phyloP scores from a whole-genome alignment of 169 alveolate genomes.

The Babesia sp. region DNA sequence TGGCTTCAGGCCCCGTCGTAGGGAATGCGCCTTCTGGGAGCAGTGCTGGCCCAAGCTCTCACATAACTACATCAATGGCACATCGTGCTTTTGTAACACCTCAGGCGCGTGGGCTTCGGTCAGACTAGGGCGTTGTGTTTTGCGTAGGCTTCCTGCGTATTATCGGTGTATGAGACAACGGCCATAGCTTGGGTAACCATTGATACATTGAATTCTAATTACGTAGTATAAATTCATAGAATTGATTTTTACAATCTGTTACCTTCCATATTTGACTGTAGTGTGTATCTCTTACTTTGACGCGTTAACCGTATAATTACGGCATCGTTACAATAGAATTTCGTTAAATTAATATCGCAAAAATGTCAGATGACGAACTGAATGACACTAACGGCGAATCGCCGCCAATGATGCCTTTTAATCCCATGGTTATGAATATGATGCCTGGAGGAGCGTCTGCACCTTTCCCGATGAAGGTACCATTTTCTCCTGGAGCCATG shows the following conservation, averaged over 20 bases:
- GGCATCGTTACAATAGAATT: too few relatives aligned
- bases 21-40: constrained; percentile 1
- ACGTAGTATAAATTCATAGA: too few relatives aligned
- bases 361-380: constrained; percentile 1
- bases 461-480: constrained; percentile 17
- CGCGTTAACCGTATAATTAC: too few relatives aligned
- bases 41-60: neutral
- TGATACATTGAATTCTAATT: too few relatives aligned
- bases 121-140: too few relatives aligned
- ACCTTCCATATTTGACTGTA: too few relatives aligned
- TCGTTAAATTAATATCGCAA: neutral
- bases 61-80: neutral
- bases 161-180: too few relatives aligned
- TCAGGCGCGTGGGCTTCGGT: neutral
- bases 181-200: too few relatives aligned
- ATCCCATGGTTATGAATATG: constrained; percentile 36
- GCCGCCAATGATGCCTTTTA: constrained; percentile 16
- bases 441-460: constrained; percentile 19
- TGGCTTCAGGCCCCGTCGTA: neutral
- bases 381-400: constrained; percentile 6
- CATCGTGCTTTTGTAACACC: neutral
- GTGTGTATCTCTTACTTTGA: too few relatives aligned
- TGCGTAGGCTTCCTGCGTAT: too few relatives aligned
- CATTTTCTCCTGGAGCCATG: constrained; percentile 13
- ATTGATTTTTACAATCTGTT: too few relatives aligned